These are phyloP conservation scores for Westerdykella ornata DNA, from an alignment of 2,329 filamentous ascomycete species.

Conservation along the genomic window DNA sequence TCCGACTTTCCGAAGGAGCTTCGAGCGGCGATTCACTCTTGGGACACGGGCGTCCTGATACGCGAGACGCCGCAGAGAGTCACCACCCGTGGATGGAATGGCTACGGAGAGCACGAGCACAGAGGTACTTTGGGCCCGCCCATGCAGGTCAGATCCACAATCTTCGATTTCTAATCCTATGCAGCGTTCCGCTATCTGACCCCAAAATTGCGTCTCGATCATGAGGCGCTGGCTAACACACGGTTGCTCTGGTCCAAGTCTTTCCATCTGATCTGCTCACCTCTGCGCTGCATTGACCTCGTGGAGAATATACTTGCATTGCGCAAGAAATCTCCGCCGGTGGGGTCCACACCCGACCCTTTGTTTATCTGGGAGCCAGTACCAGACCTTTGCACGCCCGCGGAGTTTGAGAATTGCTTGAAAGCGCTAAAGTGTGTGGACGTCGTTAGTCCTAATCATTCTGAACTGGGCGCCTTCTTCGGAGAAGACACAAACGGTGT, in stretches of 20 bases:
- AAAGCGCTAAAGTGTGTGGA: conserved; percentile 51
- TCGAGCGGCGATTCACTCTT: conserved; percentile 58
- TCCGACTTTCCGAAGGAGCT: conserved; percentile 73
- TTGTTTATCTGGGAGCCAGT: conserved; percentile 94
- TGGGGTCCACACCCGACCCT: conserved; percentile 41
- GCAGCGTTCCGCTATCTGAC: conserved; percentile 78
- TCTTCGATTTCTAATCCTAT: conserved; percentile 7
- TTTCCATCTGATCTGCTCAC: conserved; percentile 84
- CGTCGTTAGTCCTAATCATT: conserved; percentile 72
- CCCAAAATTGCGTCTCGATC: conserved; percentile 74
- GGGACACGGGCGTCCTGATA: conserved; percentile 68
- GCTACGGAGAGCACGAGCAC: conserved; percentile 66
- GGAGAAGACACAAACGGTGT: conserved; percentile 40
- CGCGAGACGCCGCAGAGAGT: conserved; percentile 59
- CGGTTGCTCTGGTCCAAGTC: conserved; percentile 63
- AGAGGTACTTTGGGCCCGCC: conserved; percentile 39
- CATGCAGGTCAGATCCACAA: not conserved
- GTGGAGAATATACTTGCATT: conserved; percentile 60
- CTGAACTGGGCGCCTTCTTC: conserved; percentile 84
- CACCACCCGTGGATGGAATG: conserved; percentile 90
- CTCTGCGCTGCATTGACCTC: conserved; percentile 67
- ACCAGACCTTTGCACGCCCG: conserved; percentile 74
- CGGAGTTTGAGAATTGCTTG: conserved; percentile 50
- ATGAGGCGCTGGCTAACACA: conserved; percentile 57
- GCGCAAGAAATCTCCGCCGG: conserved; percentile 36